These are phyloP conservation scores for Penicillium cataractarum DNA, from an alignment of 495 filamentous ascomycete species.

Conservation along the genomic window DNA sequence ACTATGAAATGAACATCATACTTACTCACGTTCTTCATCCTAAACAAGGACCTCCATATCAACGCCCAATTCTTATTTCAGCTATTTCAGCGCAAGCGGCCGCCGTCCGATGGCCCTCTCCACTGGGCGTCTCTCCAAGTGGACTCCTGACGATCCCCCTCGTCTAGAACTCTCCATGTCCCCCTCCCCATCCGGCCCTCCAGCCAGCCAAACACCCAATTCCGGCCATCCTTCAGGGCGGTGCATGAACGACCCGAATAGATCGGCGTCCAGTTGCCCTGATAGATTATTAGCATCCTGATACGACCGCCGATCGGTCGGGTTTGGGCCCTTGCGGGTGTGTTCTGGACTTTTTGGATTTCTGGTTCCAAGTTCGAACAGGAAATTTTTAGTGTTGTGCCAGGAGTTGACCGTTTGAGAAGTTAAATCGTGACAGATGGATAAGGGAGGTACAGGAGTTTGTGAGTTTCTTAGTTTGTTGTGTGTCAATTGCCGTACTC, in stretches of 20 bases:
- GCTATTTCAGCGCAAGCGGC: background rate
- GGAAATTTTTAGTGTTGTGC: background rate
- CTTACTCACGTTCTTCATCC: background rate
- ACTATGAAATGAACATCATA: background rate
- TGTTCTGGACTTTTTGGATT: background rate
- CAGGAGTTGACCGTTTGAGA: slow-evolving; percentile 14
- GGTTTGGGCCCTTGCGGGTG: background rate
- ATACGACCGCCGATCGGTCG: slow-evolving; percentile 1
- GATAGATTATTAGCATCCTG: background rate
- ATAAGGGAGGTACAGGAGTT: no score
- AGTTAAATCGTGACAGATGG: no score
- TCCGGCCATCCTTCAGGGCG: background rate
- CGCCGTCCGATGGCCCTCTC: background rate
- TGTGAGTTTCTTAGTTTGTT: no score
- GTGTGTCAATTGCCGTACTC: background rate
- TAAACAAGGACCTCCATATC: background rate
- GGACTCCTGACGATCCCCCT: slow-evolving; percentile 26
- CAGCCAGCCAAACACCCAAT: background rate
- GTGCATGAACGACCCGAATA: background rate
- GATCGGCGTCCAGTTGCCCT: background rate
- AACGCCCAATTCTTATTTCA: background rate
- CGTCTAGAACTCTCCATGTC: slow-evolving; percentile 16
- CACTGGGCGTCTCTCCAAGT: slow-evolving; percentile 1
- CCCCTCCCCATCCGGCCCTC: background rate
- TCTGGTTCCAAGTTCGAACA: background rate